phyloP scores from a whole-genome alignment of 768 basidiomycete genomes.

The Termitomyces sp. region DNA sequence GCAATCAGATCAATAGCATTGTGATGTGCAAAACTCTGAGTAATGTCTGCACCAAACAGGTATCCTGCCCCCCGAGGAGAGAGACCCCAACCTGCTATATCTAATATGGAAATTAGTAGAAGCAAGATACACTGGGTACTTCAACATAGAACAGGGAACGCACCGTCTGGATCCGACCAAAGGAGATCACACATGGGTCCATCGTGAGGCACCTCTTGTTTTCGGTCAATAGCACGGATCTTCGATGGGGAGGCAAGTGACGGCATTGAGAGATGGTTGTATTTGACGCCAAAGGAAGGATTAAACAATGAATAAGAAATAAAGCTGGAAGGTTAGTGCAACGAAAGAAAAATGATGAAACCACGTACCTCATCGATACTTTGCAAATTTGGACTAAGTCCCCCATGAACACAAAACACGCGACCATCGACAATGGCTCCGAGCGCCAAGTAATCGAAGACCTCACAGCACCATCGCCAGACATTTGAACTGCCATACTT shows the following conservation, averaged over 20 bases:
- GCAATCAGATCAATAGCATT: slow-evolving; percentile 96
- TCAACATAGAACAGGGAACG: slow-evolving; percentile 14
- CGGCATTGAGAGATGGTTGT: not conserved
- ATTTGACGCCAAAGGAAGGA: not conserved
- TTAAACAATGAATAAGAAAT: not conserved
- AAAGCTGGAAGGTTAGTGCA: not conserved
- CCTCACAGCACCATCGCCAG: slow-evolving; percentile 98
- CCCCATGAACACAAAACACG: slow-evolving; percentile 97
- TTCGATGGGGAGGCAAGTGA: slow-evolving; percentile 21
- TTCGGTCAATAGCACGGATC: slow-evolving; percentile 94
- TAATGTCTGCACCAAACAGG: slow-evolving; percentile 90
- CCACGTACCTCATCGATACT: slow-evolving; percentile 77
- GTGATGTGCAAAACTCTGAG: slow-evolving; percentile 82
- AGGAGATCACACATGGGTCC: slow-evolving; percentile 98
- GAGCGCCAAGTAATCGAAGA: slow-evolving; percentile 94
- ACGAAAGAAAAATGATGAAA: slow-evolving; percentile 1
- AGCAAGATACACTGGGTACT: not conserved
- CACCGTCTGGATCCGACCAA: slow-evolving; percentile 99
- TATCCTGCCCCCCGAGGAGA: slow-evolving; percentile 98
- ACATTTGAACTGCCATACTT: slow-evolving; percentile 94
- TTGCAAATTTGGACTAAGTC: slow-evolving; percentile 84
- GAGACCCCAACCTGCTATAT: slow-evolving; percentile 92
- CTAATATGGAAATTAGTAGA: slow-evolving; percentile 29
- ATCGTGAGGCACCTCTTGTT: slow-evolving; percentile 97
- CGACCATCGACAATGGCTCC: slow-evolving; percentile 96